phyloP scores from a whole-genome alignment of 176 grass and related monocot genomes.

The Oryza officinalis region DNA sequence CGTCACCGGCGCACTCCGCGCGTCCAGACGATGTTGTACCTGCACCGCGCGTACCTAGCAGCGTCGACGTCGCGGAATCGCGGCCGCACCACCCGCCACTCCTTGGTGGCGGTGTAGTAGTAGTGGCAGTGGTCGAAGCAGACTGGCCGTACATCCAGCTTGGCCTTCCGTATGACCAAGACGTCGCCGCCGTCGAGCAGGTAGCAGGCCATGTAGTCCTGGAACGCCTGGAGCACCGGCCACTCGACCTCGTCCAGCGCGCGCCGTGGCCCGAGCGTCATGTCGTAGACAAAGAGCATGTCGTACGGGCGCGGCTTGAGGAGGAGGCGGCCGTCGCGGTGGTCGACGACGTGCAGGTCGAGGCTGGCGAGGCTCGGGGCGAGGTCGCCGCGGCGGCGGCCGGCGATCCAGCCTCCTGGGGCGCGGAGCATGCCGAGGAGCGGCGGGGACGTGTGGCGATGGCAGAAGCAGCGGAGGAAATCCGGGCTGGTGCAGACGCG shows the following conservation, averaged over 20 bases:
- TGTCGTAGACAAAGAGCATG: background rate
- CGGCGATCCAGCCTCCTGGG: background rate
- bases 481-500: background rate
- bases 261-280: background rate
- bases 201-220: background rate
- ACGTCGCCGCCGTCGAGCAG: background rate
- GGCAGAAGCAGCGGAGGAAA: background rate
- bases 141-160: no score
- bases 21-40: background rate
- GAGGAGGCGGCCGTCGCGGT: background rate
- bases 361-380: background rate
- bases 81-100: background rate
- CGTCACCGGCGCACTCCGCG: background rate
- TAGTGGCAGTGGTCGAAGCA: background rate
- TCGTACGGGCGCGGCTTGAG: background rate
- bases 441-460: background rate
- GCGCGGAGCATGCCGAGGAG: background rate
- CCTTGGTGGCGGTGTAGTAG: background rate
- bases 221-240: background rate
- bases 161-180: background rate
- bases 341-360: background rate
- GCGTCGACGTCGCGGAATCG: background rate
- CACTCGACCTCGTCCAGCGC: background rate
- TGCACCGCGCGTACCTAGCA: background rate
- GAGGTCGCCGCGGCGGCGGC: background rate